Evolutionary conservation across 2,329 filamentous ascomycete species (phyloP), one percentile per base, ranked within the genome.

Genomic region (Dendrostoma leiphaemia): DNA sequence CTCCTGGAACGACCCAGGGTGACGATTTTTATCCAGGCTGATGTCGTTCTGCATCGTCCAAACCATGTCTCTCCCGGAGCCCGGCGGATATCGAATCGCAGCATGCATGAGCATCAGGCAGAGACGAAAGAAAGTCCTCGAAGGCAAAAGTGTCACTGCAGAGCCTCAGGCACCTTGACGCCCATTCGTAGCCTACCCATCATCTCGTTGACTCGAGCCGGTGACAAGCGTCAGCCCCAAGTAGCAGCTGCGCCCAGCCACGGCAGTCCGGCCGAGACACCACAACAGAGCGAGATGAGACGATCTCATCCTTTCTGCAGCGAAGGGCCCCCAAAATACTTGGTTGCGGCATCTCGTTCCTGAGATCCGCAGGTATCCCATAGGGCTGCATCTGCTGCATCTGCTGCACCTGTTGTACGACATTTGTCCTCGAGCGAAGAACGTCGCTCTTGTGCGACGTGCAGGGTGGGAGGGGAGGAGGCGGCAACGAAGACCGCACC

Each of bases 341-440:
- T n/a, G n/a, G n/a, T n/a, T n/a, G n/a, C n/a, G n/a, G n/a, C n/a
- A n/a, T n/a, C n/a, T n/a, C 21, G 37, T 41, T 24, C 26, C 28
- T 19, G 28, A 12, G n/a, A 31, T 31, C 43, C 21, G 15, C 32
- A 35, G 4, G 13, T 7, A 7, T 23, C n/a, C 23, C 46, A 23
- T 48, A 48, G 46, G 46, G 46, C 46, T 48, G 46, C 46, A 48
- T 35, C 23, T 48, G 46, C 23, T 38, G 32, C 32, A 41, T n/a
- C n/a, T n/a, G n/a, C n/a, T 10, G 19, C 23, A 5, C 21, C 15
- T 24, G 23, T 38, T 24, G 46, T 28, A 28, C 32, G 46, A 37
- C 4, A n/a, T n/a, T n/a, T 7, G n/a, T 17, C 15, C 19, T 24
- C 34, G 21, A 37, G 46, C 23, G 46, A 8, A 26, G 34, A 48